Percentiles rank a stretch among this genome's conserved stretches.
These are phyloP conservation scores for Ceratobasidium papillatum DNA, from an alignment of 1,284 basidiomycete genomes.

Conservation along the genomic window DNA sequence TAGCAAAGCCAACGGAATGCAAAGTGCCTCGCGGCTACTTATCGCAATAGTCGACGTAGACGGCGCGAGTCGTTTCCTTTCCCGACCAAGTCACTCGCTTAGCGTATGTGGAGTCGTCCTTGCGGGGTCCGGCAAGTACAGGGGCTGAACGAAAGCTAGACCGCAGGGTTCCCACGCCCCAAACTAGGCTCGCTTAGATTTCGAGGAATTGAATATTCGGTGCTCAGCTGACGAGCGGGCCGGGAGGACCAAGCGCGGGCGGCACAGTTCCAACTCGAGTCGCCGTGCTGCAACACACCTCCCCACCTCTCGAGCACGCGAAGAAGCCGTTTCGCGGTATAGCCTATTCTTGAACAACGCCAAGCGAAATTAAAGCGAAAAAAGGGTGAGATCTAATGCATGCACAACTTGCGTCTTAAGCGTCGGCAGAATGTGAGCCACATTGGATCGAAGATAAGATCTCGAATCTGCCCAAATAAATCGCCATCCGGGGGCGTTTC, in stretches of 20 bases:
- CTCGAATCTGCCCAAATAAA: background rate
- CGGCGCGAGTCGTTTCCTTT: slow-evolving; percentile 2
- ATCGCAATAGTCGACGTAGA: background rate
- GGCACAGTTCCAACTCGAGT: too few species aligned
- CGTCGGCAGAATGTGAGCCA: background rate
- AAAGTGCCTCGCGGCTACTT: background rate
- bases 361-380: background rate
- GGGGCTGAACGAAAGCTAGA: background rate
- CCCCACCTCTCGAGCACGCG: background rate
- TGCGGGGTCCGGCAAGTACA: background rate
- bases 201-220: background rate
- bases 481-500: background rate
- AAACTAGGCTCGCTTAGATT: slow-evolving; percentile 4
- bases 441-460: background rate
- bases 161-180: slow-evolving; percentile 1
- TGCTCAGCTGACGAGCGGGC: background rate
- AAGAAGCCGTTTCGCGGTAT: background rate
- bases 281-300: too few species aligned
- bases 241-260: too few species aligned
- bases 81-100: slow-evolving; percentile 1
- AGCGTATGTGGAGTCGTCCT: slow-evolving; percentile 1
- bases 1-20: background rate
- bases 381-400: background rate
- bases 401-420: background rate
- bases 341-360: background rate